Evolutionary conservation across 176 grass and related monocot species (phyloP).

Genomic region (Aegilops tauschii): DNA sequence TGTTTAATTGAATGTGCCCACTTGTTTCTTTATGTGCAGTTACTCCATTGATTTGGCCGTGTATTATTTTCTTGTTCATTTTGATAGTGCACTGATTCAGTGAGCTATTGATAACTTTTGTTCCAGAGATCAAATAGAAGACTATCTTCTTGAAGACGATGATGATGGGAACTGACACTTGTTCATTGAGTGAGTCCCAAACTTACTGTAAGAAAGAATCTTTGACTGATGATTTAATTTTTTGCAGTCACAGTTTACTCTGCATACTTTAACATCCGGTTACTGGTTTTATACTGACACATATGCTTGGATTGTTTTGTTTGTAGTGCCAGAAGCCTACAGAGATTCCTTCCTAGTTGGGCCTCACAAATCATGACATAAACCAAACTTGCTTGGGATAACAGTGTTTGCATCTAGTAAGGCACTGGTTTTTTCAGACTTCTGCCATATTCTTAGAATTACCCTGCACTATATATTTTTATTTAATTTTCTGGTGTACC

Average conservation of each 20-base stretch:
- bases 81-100: constrained; percentile 17
- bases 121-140: constrained; percentile 73
- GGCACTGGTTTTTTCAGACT: constrained; percentile 4
- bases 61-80: constrained; percentile 18
- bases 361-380: not conserved
- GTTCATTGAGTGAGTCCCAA: not conserved
- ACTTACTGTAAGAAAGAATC: constrained; percentile 19
- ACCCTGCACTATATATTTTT: not conserved
- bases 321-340: constrained; percentile 31
- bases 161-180: constrained; percentile 42
- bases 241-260: not conserved
- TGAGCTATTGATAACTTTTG: constrained; percentile 23
- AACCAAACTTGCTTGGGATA: constrained; percentile 27
- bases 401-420: constrained; percentile 13
- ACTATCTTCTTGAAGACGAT: constrained; percentile 54
- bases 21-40: constrained; percentile 10
- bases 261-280: not conserved
- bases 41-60: constrained; percentile 6
- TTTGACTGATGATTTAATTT: not conserved
- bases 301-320: constrained; percentile 23
- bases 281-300: constrained; percentile 20
- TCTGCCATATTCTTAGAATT: not conserved
- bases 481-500: not conserved
- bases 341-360: constrained; percentile 24
- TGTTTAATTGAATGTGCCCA: not conserved